phyloP scores from a whole-genome alignment of 352 stramenopile genomes.

The Globisporangium yorkense region DNA sequence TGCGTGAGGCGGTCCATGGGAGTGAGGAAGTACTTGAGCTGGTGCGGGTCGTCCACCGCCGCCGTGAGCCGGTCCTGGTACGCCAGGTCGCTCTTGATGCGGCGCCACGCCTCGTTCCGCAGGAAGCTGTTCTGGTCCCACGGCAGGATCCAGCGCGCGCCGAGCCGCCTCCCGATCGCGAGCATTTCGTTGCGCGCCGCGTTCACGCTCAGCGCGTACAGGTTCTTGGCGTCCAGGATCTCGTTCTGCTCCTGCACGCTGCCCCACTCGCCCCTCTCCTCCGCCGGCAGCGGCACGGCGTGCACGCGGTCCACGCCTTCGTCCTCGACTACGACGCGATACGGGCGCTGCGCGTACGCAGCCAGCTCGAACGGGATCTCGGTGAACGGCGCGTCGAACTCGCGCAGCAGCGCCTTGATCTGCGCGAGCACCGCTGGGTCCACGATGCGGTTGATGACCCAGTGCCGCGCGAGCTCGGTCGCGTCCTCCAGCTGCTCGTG shows the following conservation, averaged over 20 bases:
- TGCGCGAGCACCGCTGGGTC: constrained; percentile 19
- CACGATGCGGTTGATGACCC: constrained; percentile 48
- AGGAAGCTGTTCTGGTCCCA: constrained; percentile 58
- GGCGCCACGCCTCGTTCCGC: constrained; percentile 29
- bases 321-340: constrained; percentile 42
- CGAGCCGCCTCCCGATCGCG: constrained; percentile 23
- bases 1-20: constrained; percentile 43
- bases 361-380: constrained; percentile 35
- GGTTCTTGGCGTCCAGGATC: constrained; percentile 45
- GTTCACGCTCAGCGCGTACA: constrained; percentile 48
- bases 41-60: not conserved
- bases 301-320: constrained; percentile 29
- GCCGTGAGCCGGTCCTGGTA: constrained; percentile 4
- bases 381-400: constrained; percentile 30
- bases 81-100: constrained; percentile 25
- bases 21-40: constrained; percentile 45
- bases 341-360: constrained; percentile 26
- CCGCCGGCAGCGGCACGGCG: not conserved
- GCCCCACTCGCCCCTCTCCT: constrained; percentile 24
- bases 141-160: constrained; percentile 38
- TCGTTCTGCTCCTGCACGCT: constrained; percentile 24
- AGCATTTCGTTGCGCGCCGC: constrained; percentile 41
- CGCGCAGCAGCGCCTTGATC: constrained; percentile 24
- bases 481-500: constrained; percentile 32
- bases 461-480: constrained; percentile 26